These are phyloP conservation scores for Geranomyces variabilis DNA, from an alignment of 192 early-diverging fungal genomes.

Conservation along the genomic window DNA sequence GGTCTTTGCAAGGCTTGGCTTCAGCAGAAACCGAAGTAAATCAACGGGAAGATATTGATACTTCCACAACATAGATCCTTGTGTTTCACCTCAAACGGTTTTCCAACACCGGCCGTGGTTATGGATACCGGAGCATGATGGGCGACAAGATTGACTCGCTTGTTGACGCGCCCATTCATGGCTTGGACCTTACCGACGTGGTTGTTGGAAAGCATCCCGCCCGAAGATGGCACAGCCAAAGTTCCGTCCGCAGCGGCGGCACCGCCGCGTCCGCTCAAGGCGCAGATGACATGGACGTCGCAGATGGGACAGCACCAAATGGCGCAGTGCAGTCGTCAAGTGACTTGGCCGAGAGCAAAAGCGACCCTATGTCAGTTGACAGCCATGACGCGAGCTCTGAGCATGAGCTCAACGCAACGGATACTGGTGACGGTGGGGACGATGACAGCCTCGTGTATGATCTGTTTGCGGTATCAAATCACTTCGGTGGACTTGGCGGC, in stretches of 20 bases:
- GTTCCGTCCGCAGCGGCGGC: not conserved
- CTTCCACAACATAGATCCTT: slow-evolving; percentile 50
- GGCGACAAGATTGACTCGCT: slow-evolving; percentile 74
- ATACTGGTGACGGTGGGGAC: slow-evolving; percentile 8
- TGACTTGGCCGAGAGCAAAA: not conserved
- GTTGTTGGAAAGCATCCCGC: slow-evolving; percentile 35
- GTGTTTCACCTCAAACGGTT: slow-evolving; percentile 86
- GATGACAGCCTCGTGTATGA: slow-evolving; percentile 59
- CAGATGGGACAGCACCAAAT: not conserved
- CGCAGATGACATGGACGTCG: not conserved
- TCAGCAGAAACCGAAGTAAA: not conserved
- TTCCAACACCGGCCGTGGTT: slow-evolving; percentile 56
- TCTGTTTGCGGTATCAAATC: slow-evolving; percentile 78
- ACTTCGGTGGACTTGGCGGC: slow-evolving; percentile 81
- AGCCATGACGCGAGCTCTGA: not conserved
- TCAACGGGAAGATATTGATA: not conserved
- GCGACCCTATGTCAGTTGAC: not conserved
- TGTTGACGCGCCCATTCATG: slow-evolving; percentile 72
- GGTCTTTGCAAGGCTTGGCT: not conserved
- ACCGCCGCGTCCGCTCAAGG: not conserved
- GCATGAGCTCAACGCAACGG: not conserved
- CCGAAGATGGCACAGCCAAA: slow-evolving; percentile 19
- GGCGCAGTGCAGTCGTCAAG: not conserved
- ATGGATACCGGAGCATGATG: slow-evolving; percentile 53
- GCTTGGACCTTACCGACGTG: slow-evolving; percentile 62